Evolutionary conservation across 176 grass and related monocot species (phyloP).

Genomic region (Aegilops longissima): DNA sequence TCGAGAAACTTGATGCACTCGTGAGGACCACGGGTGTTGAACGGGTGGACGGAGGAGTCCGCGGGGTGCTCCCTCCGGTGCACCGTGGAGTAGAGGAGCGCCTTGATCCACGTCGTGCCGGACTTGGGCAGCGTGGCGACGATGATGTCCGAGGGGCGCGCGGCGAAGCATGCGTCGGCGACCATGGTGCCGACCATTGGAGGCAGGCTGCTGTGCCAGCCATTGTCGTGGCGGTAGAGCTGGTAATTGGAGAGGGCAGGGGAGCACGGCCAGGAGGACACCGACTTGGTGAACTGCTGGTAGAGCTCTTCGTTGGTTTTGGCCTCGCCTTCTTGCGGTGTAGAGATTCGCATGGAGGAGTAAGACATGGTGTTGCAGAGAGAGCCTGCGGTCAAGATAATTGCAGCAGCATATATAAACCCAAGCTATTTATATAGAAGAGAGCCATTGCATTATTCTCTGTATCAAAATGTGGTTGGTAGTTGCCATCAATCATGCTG

Average conservation of each 20-base stretch:
- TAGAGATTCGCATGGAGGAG: background rate
- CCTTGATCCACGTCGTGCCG: conserved; percentile 31
- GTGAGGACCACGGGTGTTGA: background rate
- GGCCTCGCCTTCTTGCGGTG: background rate
- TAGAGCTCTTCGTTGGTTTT: conserved; percentile 16
- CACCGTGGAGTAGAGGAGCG: conserved; percentile 25
- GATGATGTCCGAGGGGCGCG: conserved; percentile 19
- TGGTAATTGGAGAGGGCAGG: background rate
- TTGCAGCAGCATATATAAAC: background rate
- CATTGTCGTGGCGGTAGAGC: conserved; percentile 8
- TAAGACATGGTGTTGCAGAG: background rate
- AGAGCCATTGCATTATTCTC: no score
- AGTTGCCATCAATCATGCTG: no score
- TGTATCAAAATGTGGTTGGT: no score
- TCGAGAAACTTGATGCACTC: conserved; percentile 29
- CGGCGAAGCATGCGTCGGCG: conserved; percentile 12
- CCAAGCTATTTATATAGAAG: no score
- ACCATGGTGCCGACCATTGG: conserved; percentile 2
- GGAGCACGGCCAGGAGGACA: background rate
- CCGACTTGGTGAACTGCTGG: conserved; percentile 10
- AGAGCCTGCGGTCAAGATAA: background rate
- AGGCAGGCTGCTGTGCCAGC: background rate
- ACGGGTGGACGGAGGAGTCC: conserved; percentile 8
- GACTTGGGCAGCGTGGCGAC: conserved; percentile 33
- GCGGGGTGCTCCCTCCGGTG: conserved; percentile 12